Evolutionary conservation across 176 grass and related monocot genomes (phyloP), one percentile per base, ranked within the genome.

Genomic region (Elymus sibiricus): DNA sequence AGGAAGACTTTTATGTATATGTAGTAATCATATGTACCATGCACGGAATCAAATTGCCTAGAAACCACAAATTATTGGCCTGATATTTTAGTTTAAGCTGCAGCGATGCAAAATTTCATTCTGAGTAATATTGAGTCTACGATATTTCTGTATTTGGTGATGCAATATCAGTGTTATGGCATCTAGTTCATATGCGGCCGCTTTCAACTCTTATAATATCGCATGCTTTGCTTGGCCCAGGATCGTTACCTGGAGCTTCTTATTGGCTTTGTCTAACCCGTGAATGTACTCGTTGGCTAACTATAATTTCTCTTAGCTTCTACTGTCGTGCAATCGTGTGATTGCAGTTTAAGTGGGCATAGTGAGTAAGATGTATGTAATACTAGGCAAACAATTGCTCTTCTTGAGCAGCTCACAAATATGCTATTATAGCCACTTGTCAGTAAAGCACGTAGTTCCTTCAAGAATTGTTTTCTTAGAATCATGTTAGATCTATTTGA

Each of bases 391-490:
- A 71, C 19, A 27, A 43, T 35, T 72, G 9, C 44, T 71, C 61
- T 80, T 64, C 26, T 79, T 86, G 7, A 74, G 40, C 12, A 76
- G 82, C 82, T 25, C 49, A 64, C 74, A 76, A 5, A 32, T 62
- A 59, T 76, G 74, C 28, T 63, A 35, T 73, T 47, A 68, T 68
- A 68, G 16, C 64, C 29, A 68, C 16, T 68, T 28, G 64, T 17
- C 64, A 66, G 28, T 29, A 34, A 34, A 66, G 64, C 15, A 21
- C 0, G 29, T 34, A 68, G 28, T 67, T 21, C 66, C 35, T 70
- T 34, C 17, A 4, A n/a, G 9, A 70, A 70, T 16, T 53, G 49
- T 2, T 53, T 51, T 43, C 37, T 37, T 67, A 37, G 17, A 37
- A 69, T 69, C 65, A 69, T 35, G 65, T 37, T 68, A 11, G 16